Conservation (phyloP, 2,329 filamentous ascomycete species). For the Simplicillium sp. region DNA sequence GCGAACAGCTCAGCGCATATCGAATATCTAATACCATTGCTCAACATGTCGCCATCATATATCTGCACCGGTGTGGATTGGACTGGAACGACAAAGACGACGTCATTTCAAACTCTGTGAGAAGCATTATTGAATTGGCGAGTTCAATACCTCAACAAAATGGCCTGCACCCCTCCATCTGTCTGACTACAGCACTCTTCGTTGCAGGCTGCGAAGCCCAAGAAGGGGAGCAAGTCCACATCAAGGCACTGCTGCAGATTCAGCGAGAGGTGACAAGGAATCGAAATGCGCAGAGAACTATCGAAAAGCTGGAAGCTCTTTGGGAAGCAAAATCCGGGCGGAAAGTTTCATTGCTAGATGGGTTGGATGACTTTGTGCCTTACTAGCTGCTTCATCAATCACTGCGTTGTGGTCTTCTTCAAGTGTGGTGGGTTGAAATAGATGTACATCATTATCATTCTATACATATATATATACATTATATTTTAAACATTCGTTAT, state of each 20-base stretch:
- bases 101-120: background rate
- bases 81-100: background rate
- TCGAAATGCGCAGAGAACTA: background rate
- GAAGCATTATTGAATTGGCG: background rate
- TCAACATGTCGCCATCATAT: background rate
- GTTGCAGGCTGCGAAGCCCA: background rate
- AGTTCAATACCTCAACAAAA: background rate
- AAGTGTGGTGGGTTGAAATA: no score
- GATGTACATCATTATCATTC: no score
- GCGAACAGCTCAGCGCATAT: background rate
- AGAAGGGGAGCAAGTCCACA: background rate
- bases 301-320: background rate
- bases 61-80: background rate
- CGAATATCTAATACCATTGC: background rate
- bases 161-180: background rate
- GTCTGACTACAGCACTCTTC: background rate
- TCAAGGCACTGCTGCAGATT: background rate
- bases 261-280: slow-evolving; percentile 1
- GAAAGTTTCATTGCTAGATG: no score
- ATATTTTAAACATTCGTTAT: no score
- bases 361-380: no score
- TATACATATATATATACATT: no score
- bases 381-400: no score
- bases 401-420: no score
- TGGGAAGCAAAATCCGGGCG: background rate